These are phyloP conservation scores for Onygenales sp. DNA, from an alignment of 2,329 filamentous ascomycete genomes.

Conservation along the genomic window DNA sequence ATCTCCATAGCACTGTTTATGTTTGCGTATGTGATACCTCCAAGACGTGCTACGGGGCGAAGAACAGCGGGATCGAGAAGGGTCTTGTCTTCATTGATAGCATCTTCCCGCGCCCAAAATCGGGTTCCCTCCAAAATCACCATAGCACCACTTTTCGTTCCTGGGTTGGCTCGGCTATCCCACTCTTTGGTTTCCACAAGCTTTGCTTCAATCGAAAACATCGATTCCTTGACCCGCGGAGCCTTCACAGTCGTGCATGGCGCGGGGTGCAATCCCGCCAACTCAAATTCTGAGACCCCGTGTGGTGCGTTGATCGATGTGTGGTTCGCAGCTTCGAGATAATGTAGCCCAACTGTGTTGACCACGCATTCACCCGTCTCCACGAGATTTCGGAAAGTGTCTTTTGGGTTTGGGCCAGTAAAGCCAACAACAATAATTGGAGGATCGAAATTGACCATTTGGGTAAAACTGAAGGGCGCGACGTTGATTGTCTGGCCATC, in stretches of 20 bases:
- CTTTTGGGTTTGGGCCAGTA: constrained; percentile 57
- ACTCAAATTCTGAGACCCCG: constrained; percentile 67
- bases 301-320: constrained; percentile 68
- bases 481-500: constrained; percentile 65
- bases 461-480: constrained; percentile 81
- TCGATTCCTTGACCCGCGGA: constrained; percentile 68
- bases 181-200: constrained; percentile 67
- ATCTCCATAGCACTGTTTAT: constrained; percentile 63
- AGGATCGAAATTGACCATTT: constrained; percentile 75
- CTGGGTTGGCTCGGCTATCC: constrained; percentile 59
- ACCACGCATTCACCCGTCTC: constrained; percentile 69
- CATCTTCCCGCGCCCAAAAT: constrained; percentile 87
- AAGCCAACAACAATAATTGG: constrained; percentile 66
- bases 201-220: constrained; percentile 75
- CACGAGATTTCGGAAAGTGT: constrained; percentile 64
- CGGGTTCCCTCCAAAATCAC: constrained; percentile 72
- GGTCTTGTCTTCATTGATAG: constrained; percentile 66
- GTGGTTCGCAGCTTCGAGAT: constrained; percentile 80
- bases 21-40: constrained; percentile 77
- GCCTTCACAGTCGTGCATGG: constrained; percentile 56
- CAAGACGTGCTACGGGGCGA: constrained; percentile 65
- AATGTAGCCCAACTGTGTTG: constrained; percentile 80
- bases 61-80: constrained; percentile 68
- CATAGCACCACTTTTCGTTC: constrained; percentile 65
- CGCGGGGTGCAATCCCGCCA: constrained; percentile 65